Percentiles rank a stretch among this genome's conserved stretches.
Evolutionary conservation across 345 rosid species (phyloP).

Genomic region (Xanthoceras sorbifolium): DNA sequence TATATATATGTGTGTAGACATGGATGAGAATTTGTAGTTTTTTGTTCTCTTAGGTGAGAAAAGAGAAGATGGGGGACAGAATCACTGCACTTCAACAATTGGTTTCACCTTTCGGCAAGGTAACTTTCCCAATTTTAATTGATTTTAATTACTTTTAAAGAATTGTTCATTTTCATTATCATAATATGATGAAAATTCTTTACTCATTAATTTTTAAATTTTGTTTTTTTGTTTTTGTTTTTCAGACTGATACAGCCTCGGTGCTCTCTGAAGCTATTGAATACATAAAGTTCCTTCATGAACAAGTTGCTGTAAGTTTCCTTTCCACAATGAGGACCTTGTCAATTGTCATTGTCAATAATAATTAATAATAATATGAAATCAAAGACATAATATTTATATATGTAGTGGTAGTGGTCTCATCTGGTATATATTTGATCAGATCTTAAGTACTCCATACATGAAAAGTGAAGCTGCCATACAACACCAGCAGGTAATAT

Average conservation of each 20-base stretch:
- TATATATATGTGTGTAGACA: neutral
- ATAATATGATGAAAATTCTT: neutral
- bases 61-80: conserved; percentile 99
- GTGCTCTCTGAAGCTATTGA: conserved; percentile 98
- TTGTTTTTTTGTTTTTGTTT: conserved; percentile 7
- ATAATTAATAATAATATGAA: conserved; percentile 18
- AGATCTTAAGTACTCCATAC: conserved; percentile 91
- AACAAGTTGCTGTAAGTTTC: conserved; percentile 80
- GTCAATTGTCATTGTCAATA: conserved; percentile 9
- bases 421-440: conserved; percentile 7
- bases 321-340: no score
- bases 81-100: conserved; percentile 99
- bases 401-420: neutral
- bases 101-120: conserved; percentile 99
- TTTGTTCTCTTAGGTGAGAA: conserved; percentile 69
- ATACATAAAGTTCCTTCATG: conserved; percentile 96
- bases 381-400: conserved; percentile 5
- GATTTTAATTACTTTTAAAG: conserved; percentile 22
- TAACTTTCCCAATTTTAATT: conserved; percentile 31
- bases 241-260: conserved; percentile 99
- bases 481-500: conserved; percentile 74
- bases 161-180: conserved; percentile 23
- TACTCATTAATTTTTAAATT: conserved; percentile 1
- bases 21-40: conserved; percentile 24
- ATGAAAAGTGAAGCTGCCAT: conserved; percentile 86